Evolutionary conservation across 306 rosid genomes (phyloP).

Genomic region (Vigna mungo): DNA sequence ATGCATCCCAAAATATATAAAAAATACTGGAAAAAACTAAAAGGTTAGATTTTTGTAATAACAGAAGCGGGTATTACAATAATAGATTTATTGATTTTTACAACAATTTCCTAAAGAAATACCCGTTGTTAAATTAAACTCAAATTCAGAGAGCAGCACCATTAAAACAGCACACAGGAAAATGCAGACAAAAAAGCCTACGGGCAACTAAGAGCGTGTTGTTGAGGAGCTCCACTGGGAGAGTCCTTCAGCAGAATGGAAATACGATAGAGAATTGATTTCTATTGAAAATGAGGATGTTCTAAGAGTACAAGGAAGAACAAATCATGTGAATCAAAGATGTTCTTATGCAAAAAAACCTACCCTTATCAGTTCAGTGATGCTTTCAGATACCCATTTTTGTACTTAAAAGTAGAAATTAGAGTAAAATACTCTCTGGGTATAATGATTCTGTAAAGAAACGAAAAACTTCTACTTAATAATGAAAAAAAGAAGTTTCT

Average conservation of each 20-base stretch:
- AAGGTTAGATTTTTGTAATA: neutral
- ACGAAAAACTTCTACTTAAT: too few relatives aligned
- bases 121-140: neutral
- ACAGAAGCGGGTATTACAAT: too few relatives aligned
- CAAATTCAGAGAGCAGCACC: neutral
- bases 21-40: neutral
- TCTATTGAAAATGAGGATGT: constrained; percentile 26
- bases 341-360: neutral
- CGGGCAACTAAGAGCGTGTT: neutral
- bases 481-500: too few relatives aligned
- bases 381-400: too few relatives aligned
- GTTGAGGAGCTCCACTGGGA: constrained; percentile 34
- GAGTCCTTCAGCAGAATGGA: constrained; percentile 9
- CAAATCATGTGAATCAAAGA: neutral
- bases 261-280: constrained; percentile 40
- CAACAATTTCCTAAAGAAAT: too few relatives aligned
- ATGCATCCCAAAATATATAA: constrained; percentile 13
- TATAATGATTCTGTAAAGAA: too few relatives aligned
- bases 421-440: too few relatives aligned
- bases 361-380: too few relatives aligned
- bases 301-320: neutral
- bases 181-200: neutral
- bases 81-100: too few relatives aligned
- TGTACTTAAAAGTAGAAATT: too few relatives aligned
- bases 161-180: neutral